A percentile compares a stretch with the other conserved stretches of the same genome.
phyloP scores from a whole-genome alignment of 106 monocot genomes.

The Allium cepa region DNA sequence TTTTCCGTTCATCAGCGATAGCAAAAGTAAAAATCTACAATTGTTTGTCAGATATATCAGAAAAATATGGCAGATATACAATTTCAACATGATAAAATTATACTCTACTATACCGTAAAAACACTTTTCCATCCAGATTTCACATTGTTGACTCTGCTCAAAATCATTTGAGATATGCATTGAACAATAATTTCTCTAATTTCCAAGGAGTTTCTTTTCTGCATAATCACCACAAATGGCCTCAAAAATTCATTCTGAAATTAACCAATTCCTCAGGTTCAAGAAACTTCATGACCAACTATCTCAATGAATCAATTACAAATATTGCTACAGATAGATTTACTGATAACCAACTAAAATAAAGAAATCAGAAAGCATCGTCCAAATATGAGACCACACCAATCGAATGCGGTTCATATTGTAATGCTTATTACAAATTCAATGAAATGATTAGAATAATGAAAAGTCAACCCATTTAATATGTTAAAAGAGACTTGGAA shows the following conservation, averaged over 20 bases:
- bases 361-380: slow-evolving; percentile 84
- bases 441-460: slow-evolving; percentile 7
- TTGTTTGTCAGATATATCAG: neutral
- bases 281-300: slow-evolving; percentile 81
- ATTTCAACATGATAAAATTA: neutral
- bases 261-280: slow-evolving; percentile 79
- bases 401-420: slow-evolving; percentile 96
- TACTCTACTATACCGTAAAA: slow-evolving; percentile 38
- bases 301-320: slow-evolving; percentile 81
- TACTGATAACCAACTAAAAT: slow-evolving; percentile 72
- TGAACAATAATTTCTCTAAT: slow-evolving; percentile 53
- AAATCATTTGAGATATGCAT: slow-evolving; percentile 75
- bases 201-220: slow-evolving; percentile 64
- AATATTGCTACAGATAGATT: slow-evolving; percentile 84
- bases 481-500: too few relatives aligned
- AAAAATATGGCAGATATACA: neutral
- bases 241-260: slow-evolving; percentile 82
- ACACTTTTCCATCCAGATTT: slow-evolving; percentile 94
- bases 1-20: slow-evolving; percentile 74
- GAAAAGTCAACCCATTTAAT: neutral
- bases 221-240: slow-evolving; percentile 77
- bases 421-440: slow-evolving; percentile 61
- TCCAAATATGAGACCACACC: slow-evolving; percentile 98
- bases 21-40: slow-evolving; percentile 59
- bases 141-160: slow-evolving; percentile 69